A percentile compares a stretch with the other conserved stretches of the same genome.
Conservation (phyloP, 2,329 filamentous ascomycete genomes). For the Amesomyces nigricolor region DNA sequence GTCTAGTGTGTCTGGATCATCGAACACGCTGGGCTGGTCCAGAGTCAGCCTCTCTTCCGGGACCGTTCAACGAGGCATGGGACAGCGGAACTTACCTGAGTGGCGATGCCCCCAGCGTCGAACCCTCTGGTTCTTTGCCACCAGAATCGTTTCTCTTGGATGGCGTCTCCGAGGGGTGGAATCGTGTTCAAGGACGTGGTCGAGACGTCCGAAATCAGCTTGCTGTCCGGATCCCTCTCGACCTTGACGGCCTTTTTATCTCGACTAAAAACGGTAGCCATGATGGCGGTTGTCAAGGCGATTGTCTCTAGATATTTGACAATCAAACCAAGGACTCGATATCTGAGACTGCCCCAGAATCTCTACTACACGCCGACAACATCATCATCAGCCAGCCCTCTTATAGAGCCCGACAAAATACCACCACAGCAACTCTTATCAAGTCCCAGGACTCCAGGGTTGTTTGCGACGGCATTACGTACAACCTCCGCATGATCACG, state of each 20-base stretch:
- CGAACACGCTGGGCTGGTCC: constrained; percentile 32
- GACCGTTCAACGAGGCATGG: neutral
- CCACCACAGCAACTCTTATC: too few relatives aligned
- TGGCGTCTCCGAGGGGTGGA: constrained; percentile 29
- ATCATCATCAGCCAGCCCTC: too few relatives aligned
- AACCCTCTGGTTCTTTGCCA: constrained; percentile 29
- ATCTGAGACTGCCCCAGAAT: too few relatives aligned
- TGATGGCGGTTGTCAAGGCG: constrained; percentile 7
- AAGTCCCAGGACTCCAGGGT: neutral
- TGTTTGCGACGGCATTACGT: constrained; percentile 13
- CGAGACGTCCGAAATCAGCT: constrained; percentile 11
- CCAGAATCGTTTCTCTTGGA: constrained; percentile 31
- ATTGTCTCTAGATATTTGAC: too few relatives aligned
- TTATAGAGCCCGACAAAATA: neutral
- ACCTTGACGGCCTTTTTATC: constrained; percentile 11
- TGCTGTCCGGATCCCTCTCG: constrained; percentile 14
- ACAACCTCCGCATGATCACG: constrained; percentile 20
- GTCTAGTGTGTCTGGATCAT: constrained; percentile 33
- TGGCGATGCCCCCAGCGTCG: constrained; percentile 34
- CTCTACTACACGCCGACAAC: too few relatives aligned
- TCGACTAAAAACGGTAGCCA: constrained; percentile 27
- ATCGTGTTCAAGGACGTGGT: constrained; percentile 20
- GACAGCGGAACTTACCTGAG: constrained; percentile 27
- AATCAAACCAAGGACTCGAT: too few relatives aligned
- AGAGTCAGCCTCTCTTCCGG: neutral